phyloP scores from a whole-genome alignment of 768 basidiomycete species.

The Gloeostereum incarnatum region DNA sequence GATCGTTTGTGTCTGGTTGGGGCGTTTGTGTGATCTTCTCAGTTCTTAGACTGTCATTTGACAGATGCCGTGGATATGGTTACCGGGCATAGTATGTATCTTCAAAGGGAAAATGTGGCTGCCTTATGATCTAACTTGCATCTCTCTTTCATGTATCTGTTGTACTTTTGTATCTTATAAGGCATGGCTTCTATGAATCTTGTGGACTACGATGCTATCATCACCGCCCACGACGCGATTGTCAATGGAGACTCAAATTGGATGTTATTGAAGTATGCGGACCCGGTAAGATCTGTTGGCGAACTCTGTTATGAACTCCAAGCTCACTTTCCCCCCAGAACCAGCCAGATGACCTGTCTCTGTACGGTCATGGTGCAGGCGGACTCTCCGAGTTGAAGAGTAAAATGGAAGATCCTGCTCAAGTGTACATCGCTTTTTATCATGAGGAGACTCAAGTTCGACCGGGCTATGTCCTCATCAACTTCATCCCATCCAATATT shows the following conservation, averaged over 20 bases:
- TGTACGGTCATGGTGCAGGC: constrained; percentile 28
- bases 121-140: no score
- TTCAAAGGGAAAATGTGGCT: no score
- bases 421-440: constrained; percentile 37
- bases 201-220: constrained; percentile 2
- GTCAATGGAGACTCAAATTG: constrained; percentile 12
- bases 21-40: no score
- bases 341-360: constrained; percentile 29
- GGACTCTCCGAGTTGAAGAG: constrained; percentile 38
- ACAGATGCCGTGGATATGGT: no score
- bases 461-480: constrained; percentile 32
- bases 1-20: no score
- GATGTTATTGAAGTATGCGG: constrained; percentile 5
- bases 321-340: neutral
- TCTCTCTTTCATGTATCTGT: no score
- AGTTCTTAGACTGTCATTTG: no score
- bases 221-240: constrained; percentile 12
- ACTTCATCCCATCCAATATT: constrained; percentile 31
- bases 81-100: no score
- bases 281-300: constrained; percentile 8
- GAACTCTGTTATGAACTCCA: constrained; percentile 6
- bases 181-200: constrained; percentile 2
- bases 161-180: no score
- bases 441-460: constrained; percentile 27
- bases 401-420: constrained; percentile 24